Base-by-base conservation (phyloP, 164 flowering plant genomes). In the Stephania cephalantha region DNA sequence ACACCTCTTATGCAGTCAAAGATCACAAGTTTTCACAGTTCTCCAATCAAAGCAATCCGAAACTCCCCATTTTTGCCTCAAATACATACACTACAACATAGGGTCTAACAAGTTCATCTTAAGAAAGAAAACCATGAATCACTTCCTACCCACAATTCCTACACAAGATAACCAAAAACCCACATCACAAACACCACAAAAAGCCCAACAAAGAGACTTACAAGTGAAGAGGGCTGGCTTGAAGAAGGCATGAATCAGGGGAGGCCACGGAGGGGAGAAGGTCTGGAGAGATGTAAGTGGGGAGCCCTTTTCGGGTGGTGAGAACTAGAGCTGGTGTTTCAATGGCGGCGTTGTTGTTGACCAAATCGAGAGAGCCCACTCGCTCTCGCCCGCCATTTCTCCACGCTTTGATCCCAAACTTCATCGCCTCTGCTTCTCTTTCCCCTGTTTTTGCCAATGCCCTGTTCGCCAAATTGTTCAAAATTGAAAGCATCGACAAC, bases 251-350 rank as follows among this genome's bases (percentile, higher is more conserved):
- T 15, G 97, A 88, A 64, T 94, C 90, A 3, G 96, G 93, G 11
- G 84, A 84, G 68, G 96, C 91, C 65, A 94, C 95, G 73, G 90
- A 81, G 25, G 86, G 76, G 50, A 94, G 92, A 52, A 86, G 93
- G 82, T 94, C 95, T 9, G 88, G 94, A 15, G 97, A 70, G 76
- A 92, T 85, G 86, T 89, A 94, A 71, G 35, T 55, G 70, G 97
- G 98, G 48, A 94, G 85, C 66, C 95, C 98, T 79, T 92, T 94
- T 11, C 91, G 84, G 30, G 97, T 91, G 4, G 93, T 81, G 66
- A 94, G 85, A 70, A 94, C 90, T 18, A 94, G 90, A 8, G 91
- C 74, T 6, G 98, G 98, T 0, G 98, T 93, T 81, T 93, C 95
- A 10, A 91, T 80, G 2, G 85, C 74, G 69, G 2, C n/a, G 1